Conservation (phyloP, 73 alveolate species). For the Uronychia binucleata region DNA sequence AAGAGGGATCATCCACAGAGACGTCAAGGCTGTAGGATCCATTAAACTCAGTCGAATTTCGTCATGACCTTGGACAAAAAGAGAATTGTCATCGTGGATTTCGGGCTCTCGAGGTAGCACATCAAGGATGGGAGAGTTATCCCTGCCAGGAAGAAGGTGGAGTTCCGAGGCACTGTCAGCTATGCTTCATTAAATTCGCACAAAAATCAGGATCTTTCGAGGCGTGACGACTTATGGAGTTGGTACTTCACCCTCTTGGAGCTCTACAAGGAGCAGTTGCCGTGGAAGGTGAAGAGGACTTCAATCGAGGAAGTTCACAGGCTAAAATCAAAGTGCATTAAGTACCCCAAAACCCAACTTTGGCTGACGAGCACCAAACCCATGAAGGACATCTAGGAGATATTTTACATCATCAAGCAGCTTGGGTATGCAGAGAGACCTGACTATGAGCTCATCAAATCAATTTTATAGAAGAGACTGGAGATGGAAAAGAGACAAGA, state of each 20-base stretch:
- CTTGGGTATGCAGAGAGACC: constrained; percentile 65
- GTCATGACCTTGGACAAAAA: constrained; percentile 32
- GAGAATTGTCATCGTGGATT: constrained; percentile 67
- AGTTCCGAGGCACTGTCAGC: constrained; percentile 77
- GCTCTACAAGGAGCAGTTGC: constrained; percentile 65
- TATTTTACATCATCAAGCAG: constrained; percentile 64
- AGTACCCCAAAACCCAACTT: constrained; percentile 61
- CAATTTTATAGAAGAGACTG: not conserved
- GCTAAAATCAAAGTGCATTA: constrained; percentile 53
- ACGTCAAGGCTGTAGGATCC: constrained; percentile 72
- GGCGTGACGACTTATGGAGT: constrained; percentile 83
- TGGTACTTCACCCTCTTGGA: constrained; percentile 71
- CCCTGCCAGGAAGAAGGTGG: constrained; percentile 43
- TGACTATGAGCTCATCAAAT: constrained; percentile 60
- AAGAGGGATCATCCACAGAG: constrained; percentile 79
- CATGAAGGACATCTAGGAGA: constrained; percentile 53
- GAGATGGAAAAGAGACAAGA: not conserved
- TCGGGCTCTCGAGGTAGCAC: constrained; percentile 72
- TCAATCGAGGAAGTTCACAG: constrained; percentile 61
- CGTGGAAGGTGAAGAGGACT: constrained; percentile 70
- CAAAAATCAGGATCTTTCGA: constrained; percentile 69
- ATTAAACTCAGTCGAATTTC: constrained; percentile 53
- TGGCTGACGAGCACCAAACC: constrained; percentile 59
- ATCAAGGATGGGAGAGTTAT: constrained; percentile 30
- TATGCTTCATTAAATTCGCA: constrained; percentile 83